Conservation (phyloP, 148 eudicot species). For the Amaranthus cruentus region DNA sequence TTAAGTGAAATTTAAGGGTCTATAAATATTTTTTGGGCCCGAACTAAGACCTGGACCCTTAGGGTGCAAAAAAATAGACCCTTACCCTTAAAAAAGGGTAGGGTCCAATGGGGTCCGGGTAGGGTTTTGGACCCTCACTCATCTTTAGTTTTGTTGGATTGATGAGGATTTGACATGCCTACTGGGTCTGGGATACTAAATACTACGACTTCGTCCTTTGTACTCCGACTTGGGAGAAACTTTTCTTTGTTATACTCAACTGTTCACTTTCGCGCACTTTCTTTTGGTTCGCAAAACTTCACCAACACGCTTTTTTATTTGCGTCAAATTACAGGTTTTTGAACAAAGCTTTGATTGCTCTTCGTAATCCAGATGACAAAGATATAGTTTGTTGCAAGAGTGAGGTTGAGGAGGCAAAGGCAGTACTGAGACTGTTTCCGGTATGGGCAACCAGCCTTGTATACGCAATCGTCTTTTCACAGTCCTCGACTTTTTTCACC, state of each 20-base stretch:
- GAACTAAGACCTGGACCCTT: no score
- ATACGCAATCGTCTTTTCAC: constrained; percentile 56
- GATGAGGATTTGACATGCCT: no score
- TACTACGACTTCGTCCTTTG: no score
- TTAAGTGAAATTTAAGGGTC: no score
- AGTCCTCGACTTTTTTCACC: constrained; percentile 58
- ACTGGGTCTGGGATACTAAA: no score
- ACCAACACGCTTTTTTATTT: not conserved
- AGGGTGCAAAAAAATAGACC: no score
- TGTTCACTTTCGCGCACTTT: not conserved
- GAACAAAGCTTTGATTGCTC: constrained; percentile 54
- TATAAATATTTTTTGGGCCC: no score
- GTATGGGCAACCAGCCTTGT: constrained; percentile 52
- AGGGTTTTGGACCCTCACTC: no score
- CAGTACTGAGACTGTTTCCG: constrained; percentile 55
- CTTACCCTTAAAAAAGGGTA: no score
- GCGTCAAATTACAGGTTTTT: constrained; percentile 42
- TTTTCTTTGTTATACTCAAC: not conserved
- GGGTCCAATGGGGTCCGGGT: no score
- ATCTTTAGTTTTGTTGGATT: no score
- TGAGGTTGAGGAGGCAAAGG: constrained; percentile 70
- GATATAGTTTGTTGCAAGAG: constrained; percentile 29
- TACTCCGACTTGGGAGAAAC: not conserved
- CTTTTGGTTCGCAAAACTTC: not conserved
- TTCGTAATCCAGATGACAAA: constrained; percentile 29